Evolutionary conservation across 768 basidiomycete species (phyloP).

Genomic region (Rhizopogon roseolus): DNA sequence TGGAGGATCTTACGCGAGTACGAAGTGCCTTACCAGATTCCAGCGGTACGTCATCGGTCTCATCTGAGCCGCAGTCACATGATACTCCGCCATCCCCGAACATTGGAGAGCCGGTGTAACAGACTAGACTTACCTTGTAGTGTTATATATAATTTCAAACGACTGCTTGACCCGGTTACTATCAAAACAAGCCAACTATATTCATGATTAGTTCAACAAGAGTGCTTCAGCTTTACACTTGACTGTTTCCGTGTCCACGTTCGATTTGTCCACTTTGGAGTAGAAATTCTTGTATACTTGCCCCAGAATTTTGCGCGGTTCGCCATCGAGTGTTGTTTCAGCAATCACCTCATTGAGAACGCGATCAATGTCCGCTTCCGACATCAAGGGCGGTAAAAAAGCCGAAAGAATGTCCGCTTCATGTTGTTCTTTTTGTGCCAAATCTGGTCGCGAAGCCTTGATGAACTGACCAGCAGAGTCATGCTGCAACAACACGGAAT

Average conservation of each 20-base stretch:
- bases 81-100: not conserved
- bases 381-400: constrained; percentile 57
- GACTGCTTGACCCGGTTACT: not conserved
- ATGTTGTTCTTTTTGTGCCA: constrained; percentile 55
- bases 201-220: constrained; percentile 14
- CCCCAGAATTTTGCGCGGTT: constrained; percentile 32
- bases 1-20: constrained; percentile 75
- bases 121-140: not conserved
- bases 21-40: constrained; percentile 61
- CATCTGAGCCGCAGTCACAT: not conserved
- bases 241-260: constrained; percentile 53
- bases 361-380: constrained; percentile 50
- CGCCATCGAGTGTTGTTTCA: constrained; percentile 10
- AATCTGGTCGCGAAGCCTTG: constrained; percentile 55
- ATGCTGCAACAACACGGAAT: constrained; percentile 30
- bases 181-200: not conserved
- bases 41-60: constrained; percentile 8
- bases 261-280: constrained; percentile 50
- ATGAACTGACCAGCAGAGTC: constrained; percentile 56
- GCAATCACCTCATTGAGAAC: constrained; percentile 41
- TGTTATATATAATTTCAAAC: not conserved
- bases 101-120: not conserved
- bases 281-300: constrained; percentile 63
- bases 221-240: constrained; percentile 44
- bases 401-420: constrained; percentile 53